A percentile compares a stretch with the other conserved stretches of the same genome.
phyloP scores from a whole-genome alignment of 108 stramenopile species.

The Mediolabrus comicus region DNA sequence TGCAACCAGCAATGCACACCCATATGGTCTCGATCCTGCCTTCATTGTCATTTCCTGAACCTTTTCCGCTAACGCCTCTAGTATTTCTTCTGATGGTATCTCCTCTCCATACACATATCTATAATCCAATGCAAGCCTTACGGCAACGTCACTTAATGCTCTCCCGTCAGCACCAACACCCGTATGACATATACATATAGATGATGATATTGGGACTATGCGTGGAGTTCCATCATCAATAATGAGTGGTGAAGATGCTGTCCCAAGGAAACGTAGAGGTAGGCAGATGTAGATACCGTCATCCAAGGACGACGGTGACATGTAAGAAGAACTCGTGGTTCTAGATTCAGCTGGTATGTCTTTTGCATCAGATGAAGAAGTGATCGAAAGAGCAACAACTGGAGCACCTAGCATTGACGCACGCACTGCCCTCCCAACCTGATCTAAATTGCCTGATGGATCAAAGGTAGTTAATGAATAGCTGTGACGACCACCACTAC shows the following conservation, averaged over 20 bases:
- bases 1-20: slow-evolving; percentile 66
- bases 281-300: slow-evolving; percentile 33
- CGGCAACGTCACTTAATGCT: slow-evolving; percentile 62
- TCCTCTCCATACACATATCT: slow-evolving; percentile 70
- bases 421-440: slow-evolving; percentile 89
- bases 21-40: slow-evolving; percentile 71
- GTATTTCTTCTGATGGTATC: slow-evolving; percentile 55
- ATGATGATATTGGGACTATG: slow-evolving; percentile 50
- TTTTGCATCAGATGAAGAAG: background rate
- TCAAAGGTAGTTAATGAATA: slow-evolving; percentile 97
- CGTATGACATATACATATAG: slow-evolving; percentile 62
- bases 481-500: slow-evolving; percentile 78
- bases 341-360: background rate
- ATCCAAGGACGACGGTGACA: background rate
- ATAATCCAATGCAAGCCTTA: slow-evolving; percentile 69
- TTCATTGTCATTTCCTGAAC: slow-evolving; percentile 86
- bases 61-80: slow-evolving; percentile 63
- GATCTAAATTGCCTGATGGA: slow-evolving; percentile 86
- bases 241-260: slow-evolving; percentile 55
- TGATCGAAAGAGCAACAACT: slow-evolving; percentile 53
- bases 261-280: slow-evolving; percentile 27
- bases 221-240: slow-evolving; percentile 80
- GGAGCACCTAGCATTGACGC: slow-evolving; percentile 74
- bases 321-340: too few relatives aligned
- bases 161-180: slow-evolving; percentile 81